Conservation (phyloP, 768 basidiomycete genomes). For the Termitomyces sp. region DNA sequence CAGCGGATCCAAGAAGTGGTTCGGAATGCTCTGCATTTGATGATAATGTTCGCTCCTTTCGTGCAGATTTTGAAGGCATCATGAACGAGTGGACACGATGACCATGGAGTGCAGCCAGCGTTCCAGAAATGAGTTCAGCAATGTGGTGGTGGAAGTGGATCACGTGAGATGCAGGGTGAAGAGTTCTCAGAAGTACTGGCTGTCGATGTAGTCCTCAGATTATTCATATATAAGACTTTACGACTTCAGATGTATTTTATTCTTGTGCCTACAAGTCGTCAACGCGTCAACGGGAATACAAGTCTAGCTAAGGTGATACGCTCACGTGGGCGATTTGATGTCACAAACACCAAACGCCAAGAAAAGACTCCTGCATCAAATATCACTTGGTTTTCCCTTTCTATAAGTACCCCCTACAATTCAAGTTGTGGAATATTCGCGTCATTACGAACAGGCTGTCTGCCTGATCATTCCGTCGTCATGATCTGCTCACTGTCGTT, state of each 20-base stretch:
- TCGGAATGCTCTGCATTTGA: conserved; percentile 39
- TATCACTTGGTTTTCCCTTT: not conserved
- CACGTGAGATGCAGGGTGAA: not conserved
- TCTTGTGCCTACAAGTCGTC: not conserved
- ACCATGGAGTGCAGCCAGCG: conserved; percentile 8
- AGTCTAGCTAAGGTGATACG: not conserved
- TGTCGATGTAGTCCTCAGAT: not conserved
- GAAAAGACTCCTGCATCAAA: not conserved
- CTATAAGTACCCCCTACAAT: too few relatives aligned
- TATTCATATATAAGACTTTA: too few relatives aligned
- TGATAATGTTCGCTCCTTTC: conserved; percentile 20
- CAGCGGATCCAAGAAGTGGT: conserved; percentile 52
- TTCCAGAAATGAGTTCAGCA: not conserved
- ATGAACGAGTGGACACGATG: conserved; percentile 1
- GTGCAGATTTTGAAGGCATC: conserved; percentile 23
- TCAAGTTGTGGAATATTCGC: not conserved
- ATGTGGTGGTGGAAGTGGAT: not conserved
- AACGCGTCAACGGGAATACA: not conserved
- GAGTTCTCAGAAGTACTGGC: too few relatives aligned
- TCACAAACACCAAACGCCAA: not conserved
- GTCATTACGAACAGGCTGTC: not conserved
- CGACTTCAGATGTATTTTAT: too few relatives aligned
- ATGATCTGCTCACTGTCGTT: conserved; percentile 14
- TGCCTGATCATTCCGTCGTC: not conserved
- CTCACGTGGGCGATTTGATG: not conserved